These are phyloP conservation scores for Neurospora sp. DNA, from an alignment of 495 filamentous ascomycete genomes.

Conservation along the genomic window DNA sequence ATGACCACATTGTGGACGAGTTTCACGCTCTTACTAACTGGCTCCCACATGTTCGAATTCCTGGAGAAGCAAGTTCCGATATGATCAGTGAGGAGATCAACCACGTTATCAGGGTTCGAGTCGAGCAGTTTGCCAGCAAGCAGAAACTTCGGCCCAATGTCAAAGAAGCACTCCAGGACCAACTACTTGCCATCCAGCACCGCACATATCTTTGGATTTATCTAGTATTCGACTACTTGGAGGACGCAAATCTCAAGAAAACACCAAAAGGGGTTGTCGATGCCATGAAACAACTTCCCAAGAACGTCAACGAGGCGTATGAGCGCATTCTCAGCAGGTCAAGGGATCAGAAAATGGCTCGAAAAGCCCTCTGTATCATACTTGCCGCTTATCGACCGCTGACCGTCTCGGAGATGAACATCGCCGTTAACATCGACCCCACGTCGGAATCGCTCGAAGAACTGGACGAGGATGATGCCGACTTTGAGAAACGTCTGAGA, in stretches of 20 bases:
- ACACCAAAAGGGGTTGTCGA: constrained; percentile 6
- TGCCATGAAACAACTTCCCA: constrained; percentile 4
- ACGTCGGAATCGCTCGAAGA: constrained; percentile 1
- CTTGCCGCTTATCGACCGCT: constrained; percentile 13
- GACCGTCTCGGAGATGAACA: constrained; percentile 6
- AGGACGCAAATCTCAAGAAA: constrained; percentile 1
- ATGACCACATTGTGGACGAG: background rate
- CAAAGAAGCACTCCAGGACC: background rate
- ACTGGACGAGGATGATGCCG: constrained; percentile 9
- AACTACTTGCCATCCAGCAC: constrained; percentile 3
- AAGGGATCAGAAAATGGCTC: background rate
- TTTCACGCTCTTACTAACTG: constrained; percentile 21
- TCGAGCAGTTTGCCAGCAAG: background rate
- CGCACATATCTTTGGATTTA: constrained; percentile 15
- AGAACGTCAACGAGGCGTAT: constrained; percentile 14
- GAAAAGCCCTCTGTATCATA: constrained; percentile 11
- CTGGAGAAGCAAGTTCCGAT: constrained; percentile 27
- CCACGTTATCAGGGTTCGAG: background rate
- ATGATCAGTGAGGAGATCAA: constrained; percentile 6
- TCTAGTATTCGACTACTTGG: constrained; percentile 8
- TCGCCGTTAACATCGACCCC: constrained; percentile 2
- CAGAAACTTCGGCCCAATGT: background rate
- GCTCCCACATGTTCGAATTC: constrained; percentile 19
- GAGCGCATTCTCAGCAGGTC: constrained; percentile 13
- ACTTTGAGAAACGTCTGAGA: constrained; percentile 8